Percentiles rank a stretch among this genome's conserved stretches.
Evolutionary conservation across 164 flowering plant species (phyloP).

Genomic region (Umbilicus rupestris): DNA sequence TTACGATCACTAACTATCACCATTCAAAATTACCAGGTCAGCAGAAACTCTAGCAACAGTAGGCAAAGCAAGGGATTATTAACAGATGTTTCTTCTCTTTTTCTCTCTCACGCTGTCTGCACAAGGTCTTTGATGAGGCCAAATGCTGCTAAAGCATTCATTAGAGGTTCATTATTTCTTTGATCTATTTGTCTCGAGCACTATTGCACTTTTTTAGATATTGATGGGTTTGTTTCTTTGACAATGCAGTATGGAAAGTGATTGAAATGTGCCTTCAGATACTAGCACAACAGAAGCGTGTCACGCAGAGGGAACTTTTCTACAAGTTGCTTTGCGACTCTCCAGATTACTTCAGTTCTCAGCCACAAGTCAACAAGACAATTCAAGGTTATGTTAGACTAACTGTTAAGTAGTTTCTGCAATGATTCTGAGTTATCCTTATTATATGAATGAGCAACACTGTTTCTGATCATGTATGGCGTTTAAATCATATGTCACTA

Average conservation of each 20-base stretch:
- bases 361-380: slow-evolving; percentile 60
- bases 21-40: slow-evolving; percentile 32
- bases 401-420: background rate
- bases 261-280: slow-evolving; percentile 75
- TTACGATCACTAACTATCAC: background rate
- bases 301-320: slow-evolving; percentile 86
- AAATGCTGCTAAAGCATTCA: slow-evolving; percentile 62
- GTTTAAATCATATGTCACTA: background rate
- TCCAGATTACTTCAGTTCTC: slow-evolving; percentile 66
- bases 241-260: slow-evolving; percentile 73
- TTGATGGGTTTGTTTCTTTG: slow-evolving; percentile 10
- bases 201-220: background rate
- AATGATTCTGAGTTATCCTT: background rate
- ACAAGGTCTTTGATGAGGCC: slow-evolving; percentile 57
- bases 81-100: slow-evolving; percentile 52
- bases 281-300: slow-evolving; percentile 60
- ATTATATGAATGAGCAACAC: background rate
- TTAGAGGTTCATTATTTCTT: slow-evolving; percentile 45
- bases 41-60: slow-evolving; percentile 46
- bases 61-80: slow-evolving; percentile 45
- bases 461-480: background rate
- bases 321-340: slow-evolving; percentile 80
- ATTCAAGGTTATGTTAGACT: slow-evolving; percentile 55
- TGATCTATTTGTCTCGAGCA: background rate
- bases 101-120: slow-evolving; percentile 54